phyloP scores from a whole-genome alignment of 495 filamentous ascomycete species.

The Choiromyces venosus region DNA sequence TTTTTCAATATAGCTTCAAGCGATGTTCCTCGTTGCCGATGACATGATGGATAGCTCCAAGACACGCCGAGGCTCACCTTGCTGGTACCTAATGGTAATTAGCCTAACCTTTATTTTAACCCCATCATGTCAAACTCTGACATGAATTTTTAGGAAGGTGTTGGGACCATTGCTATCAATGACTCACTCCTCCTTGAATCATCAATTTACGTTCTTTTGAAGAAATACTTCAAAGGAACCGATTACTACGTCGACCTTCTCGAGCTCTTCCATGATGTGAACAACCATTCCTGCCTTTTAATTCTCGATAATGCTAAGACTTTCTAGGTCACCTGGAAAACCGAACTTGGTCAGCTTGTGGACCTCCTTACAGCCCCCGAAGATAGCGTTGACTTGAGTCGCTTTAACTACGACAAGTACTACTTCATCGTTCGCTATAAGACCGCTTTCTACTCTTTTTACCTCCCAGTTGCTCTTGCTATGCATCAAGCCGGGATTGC shows the following conservation, averaged over 20 bases:
- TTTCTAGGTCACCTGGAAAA: slow-evolving; percentile 61
- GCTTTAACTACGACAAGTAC: slow-evolving; percentile 93
- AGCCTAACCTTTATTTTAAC: neutral
- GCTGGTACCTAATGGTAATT: slow-evolving; percentile 68
- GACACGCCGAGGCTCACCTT: slow-evolving; percentile 85
- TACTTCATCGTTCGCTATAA: slow-evolving; percentile 98
- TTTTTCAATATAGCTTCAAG: slow-evolving; percentile 58
- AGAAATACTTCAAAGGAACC: slow-evolving; percentile 84
- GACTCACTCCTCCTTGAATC: slow-evolving; percentile 95
- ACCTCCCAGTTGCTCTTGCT: slow-evolving; percentile 91
- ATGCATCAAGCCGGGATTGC: slow-evolving; percentile 75
- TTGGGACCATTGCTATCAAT: slow-evolving; percentile 95
- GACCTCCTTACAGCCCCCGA: slow-evolving; percentile 95
- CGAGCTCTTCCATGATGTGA: slow-evolving; percentile 89
- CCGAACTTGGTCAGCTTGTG: slow-evolving; percentile 87
- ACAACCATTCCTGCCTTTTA: neutral
- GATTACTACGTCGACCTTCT: slow-evolving; percentile 80
- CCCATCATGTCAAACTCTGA: slow-evolving; percentile 5
- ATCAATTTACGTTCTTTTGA: slow-evolving; percentile 81
- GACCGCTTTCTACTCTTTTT: slow-evolving; percentile 98
- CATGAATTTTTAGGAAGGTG: slow-evolving; percentile 55
- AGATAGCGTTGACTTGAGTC: slow-evolving; percentile 79
- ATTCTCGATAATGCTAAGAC: neutral
- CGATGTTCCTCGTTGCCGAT: slow-evolving; percentile 97
- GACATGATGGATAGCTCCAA: slow-evolving; percentile 97